Evolutionary conservation across 441 rosid genomes (phyloP), one percentile per base, ranked within the genome.

Genomic region (Rhodomyrtus psidioides): DNA sequence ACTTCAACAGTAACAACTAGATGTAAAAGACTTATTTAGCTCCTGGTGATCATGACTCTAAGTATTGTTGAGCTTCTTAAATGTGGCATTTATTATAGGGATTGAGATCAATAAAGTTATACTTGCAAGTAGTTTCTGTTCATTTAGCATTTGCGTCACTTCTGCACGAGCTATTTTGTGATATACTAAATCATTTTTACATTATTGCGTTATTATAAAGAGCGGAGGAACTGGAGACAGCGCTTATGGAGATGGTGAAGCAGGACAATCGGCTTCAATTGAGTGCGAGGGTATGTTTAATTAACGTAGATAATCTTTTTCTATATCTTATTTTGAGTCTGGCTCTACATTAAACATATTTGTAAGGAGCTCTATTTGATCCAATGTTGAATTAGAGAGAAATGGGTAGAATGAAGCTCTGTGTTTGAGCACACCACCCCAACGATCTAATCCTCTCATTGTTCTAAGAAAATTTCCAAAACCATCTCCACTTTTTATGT

Each of bases 171-270:
- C 15, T 81, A 26, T 86, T 82, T 6, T 49, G 53, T 49, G 24
- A 46, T 19, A n/a, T 21, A 28, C 84, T 82, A 26, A 56, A 53
- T 82, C 44, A 27, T 58, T 84, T n/a, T 30, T 30, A 58, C 42
- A 54, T 30, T 83, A 30, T 27, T 75, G 51, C 53, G 65, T 82
- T 60, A 27, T 57, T 87, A 70, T 82, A 56, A 88, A 94, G 97
- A 89, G 93, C 97, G 30, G 97, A 94, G 87, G 97, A 94, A 92
- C 86, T 94, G 85, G 97, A 94, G 91, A 91, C 93, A 51, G 97
- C 97, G 57, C 91, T 94, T 62, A 91, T 94, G 91, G 97, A 94
- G 90, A 91, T 94, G 92, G 95, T 93, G 87, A 93, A 92, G 90
- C 92, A 91, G 91, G 97, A 94, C 82, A 94, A 94, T 86, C 91